These are phyloP conservation scores for Rhododendron simsii DNA, from an alignment of 148 eudicot genomes.

Conservation along the genomic window DNA sequence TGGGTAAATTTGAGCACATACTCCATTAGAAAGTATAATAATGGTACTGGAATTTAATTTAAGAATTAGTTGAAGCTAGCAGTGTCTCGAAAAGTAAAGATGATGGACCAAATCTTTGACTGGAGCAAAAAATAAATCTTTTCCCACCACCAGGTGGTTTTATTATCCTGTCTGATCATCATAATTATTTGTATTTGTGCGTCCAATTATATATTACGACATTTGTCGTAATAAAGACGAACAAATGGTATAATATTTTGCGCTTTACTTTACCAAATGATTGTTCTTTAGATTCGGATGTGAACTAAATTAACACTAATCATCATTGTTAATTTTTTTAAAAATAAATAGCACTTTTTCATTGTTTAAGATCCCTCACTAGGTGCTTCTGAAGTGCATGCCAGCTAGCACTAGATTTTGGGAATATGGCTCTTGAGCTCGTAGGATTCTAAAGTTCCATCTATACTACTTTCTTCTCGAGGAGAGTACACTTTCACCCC, in stretches of 20 bases:
- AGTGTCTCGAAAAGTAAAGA: not conserved
- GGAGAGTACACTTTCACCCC: too few species aligned
- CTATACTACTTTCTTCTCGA: not conserved
- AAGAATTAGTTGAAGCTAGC: not conserved
- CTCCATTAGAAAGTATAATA: too few species aligned
- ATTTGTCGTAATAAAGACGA: not conserved
- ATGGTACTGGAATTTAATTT: not conserved
- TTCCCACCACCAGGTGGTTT: not conserved
- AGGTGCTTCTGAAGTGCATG: not conserved
- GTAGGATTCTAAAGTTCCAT: not conserved
- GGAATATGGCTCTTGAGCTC: not conserved
- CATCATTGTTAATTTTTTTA: not conserved
- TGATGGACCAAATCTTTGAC: not conserved
- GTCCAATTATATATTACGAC: not conserved
- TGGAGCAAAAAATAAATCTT: not conserved
- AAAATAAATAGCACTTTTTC: not conserved
- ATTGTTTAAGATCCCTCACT: not conserved
- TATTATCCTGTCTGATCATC: not conserved
- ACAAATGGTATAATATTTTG: not conserved
- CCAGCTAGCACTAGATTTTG: not conserved
- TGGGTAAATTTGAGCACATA: too few species aligned
- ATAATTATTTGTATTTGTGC: not conserved
- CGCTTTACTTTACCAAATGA: conserved; percentile 1
- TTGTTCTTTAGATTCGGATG: not conserved
- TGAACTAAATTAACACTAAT: not conserved